A percentile compares a stretch with the other conserved stretches of the same genome.
These are phyloP conservation scores for Pythium pyrilobum DNA, from an alignment of 352 stramenopile species.

Conservation along the genomic window DNA sequence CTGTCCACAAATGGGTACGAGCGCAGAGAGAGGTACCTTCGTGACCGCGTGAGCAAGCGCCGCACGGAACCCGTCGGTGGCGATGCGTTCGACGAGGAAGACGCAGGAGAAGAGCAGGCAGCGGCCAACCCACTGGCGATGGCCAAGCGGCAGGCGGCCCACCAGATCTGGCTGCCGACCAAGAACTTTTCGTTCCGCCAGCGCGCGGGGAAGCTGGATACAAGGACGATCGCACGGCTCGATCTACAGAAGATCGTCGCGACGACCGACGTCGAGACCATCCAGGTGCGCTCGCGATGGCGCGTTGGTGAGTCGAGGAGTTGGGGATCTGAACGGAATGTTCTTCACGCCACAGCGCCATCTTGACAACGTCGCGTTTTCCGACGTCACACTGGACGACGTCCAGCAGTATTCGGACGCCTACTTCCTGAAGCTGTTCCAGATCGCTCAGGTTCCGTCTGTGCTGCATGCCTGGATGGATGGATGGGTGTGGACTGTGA, in stretches of 20 bases:
- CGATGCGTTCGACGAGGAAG: constrained; percentile 7
- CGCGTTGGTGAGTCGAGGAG: background rate
- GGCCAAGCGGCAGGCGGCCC: constrained; percentile 4
- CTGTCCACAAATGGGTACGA: constrained; percentile 15
- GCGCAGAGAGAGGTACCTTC: constrained; percentile 17
- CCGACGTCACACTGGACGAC: constrained; percentile 76
- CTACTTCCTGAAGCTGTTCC: constrained; percentile 85
- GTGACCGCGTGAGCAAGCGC: constrained; percentile 19
- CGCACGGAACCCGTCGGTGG: constrained; percentile 12
- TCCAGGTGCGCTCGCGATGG: constrained; percentile 30
- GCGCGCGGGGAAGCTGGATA: constrained; percentile 70
- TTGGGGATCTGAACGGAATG: background rate
- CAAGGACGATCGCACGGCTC: constrained; percentile 55
- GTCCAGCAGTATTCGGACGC: constrained; percentile 81
- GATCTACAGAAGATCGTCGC: constrained; percentile 68
- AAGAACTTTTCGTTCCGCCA: constrained; percentile 76
- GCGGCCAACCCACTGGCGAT: background rate
- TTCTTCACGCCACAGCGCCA: constrained; percentile 23
- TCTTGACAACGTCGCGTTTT: constrained; percentile 77
- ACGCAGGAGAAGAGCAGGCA: background rate
- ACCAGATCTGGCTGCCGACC: constrained; percentile 63
- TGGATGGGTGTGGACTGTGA: background rate
- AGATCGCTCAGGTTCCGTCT: constrained; percentile 60
- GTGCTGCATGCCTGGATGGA: background rate
- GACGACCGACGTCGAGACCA: constrained; percentile 70